Conservation (phyloP, 2,329 filamentous ascomycete species). For the Colletotrichum sp. region DNA sequence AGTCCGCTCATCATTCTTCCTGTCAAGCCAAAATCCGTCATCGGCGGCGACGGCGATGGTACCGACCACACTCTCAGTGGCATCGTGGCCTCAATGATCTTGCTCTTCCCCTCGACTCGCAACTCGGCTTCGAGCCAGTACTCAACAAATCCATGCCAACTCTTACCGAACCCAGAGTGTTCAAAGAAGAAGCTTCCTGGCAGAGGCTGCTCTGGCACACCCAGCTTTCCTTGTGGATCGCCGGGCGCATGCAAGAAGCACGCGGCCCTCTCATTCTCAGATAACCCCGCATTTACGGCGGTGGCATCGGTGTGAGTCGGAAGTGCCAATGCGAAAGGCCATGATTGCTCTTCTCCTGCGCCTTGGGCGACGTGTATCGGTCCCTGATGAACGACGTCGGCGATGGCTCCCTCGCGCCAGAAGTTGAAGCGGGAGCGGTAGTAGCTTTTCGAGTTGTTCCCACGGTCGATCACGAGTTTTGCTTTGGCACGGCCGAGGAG, state of each 20-base stretch:
- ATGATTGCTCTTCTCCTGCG: slow-evolving; percentile 7
- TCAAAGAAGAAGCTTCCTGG: slow-evolving; percentile 20
- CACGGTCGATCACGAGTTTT: slow-evolving; percentile 23
- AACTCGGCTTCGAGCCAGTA: slow-evolving; percentile 35
- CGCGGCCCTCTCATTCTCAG: neutral
- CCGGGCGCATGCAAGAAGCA: slow-evolving; percentile 21
- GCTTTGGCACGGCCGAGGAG: slow-evolving; percentile 31
- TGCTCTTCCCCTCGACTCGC: slow-evolving; percentile 21
- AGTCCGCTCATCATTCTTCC: neutral
- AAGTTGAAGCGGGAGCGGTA: slow-evolving; percentile 30
- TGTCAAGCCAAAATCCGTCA: slow-evolving; percentile 20
- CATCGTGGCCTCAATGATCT: slow-evolving; percentile 14
- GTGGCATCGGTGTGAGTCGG: slow-evolving; percentile 21
- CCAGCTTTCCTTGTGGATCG: neutral
- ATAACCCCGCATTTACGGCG: neutral
- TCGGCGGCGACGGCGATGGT: slow-evolving; percentile 5
- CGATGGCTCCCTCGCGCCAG: slow-evolving; percentile 17
- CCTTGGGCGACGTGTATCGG: slow-evolving; percentile 25
- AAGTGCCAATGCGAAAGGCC: slow-evolving; percentile 33
- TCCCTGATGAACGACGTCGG: slow-evolving; percentile 24
- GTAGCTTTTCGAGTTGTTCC: slow-evolving; percentile 4
- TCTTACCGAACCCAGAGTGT: neutral
- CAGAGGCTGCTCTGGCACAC: slow-evolving; percentile 16
- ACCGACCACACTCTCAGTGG: slow-evolving; percentile 26
- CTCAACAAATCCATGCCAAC: slow-evolving; percentile 34